phyloP scores from a whole-genome alignment of 441 rosid species.

The Jatropha podagrica region DNA sequence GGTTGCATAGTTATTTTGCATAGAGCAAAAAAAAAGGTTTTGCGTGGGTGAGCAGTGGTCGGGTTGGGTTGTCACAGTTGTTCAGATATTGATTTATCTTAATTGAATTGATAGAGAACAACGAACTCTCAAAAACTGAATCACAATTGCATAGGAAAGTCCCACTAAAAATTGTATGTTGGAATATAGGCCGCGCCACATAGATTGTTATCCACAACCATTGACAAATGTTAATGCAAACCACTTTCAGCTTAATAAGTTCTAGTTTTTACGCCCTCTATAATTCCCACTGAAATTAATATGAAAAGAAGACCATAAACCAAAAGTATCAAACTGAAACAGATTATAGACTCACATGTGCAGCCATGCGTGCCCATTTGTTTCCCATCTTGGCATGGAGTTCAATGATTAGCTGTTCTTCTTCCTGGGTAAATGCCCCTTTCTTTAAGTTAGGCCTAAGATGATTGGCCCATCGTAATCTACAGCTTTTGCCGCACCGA shows the following conservation, averaged over 20 bases:
- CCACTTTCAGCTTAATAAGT: not conserved
- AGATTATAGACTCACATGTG: conserved; percentile 63
- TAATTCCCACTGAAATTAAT: not conserved
- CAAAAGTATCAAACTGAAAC: not conserved
- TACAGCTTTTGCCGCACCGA: conserved; percentile 98
- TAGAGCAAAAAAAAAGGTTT: not conserved
- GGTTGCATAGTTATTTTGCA: not conserved
- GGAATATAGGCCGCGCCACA: not conserved
- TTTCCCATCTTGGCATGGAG: conserved; percentile 97
- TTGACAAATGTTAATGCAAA: not conserved
- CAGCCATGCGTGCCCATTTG: conserved; percentile 99
- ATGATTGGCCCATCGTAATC: conserved; percentile 98
- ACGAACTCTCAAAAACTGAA: not conserved
- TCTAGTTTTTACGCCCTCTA: not conserved
- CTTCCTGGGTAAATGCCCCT: conserved; percentile 92
- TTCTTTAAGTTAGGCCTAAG: conserved; percentile 96
- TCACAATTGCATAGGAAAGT: not conserved
- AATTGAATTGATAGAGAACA: not conserved
- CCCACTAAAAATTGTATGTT: not conserved
- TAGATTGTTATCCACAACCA: not conserved
- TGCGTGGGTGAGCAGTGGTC: too few relatives aligned
- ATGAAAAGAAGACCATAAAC: not conserved
- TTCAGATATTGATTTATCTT: not conserved
- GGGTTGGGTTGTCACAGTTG: not conserved
- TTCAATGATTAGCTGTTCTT: conserved; percentile 81